A percentile compares a stretch with the other conserved stretches of the same genome.
phyloP scores from a whole-genome alignment of 805 yeast genomes.

The Yamadazyma takamatsuzukensis region DNA sequence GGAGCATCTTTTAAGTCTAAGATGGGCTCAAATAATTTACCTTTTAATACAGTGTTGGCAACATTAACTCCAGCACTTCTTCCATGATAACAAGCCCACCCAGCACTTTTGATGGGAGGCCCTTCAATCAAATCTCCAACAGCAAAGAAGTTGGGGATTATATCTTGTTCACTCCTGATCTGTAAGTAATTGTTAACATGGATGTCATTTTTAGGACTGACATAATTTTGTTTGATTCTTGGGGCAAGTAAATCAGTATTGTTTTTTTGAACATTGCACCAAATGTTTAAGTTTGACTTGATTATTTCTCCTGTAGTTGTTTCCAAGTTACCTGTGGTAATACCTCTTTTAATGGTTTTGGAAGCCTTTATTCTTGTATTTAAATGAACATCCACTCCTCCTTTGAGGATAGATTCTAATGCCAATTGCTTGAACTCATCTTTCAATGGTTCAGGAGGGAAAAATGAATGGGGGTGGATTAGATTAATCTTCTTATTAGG shows the following conservation, averaged over 20 bases:
- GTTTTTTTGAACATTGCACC: constrained; percentile 34
- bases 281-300: constrained; percentile 27
- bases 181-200: constrained; percentile 36
- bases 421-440: constrained; percentile 24
- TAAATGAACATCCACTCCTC: constrained; percentile 26
- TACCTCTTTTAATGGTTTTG: constrained; percentile 13
- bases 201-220: constrained; percentile 26
- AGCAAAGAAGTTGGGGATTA: constrained; percentile 26
- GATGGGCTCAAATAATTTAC: constrained; percentile 28
- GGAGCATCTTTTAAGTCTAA: constrained; percentile 33
- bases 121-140: constrained; percentile 39
- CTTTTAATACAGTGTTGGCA: constrained; percentile 24
- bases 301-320: constrained; percentile 26
- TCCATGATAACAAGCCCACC: constrained; percentile 45
- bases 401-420: constrained; percentile 21
- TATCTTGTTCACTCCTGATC: constrained; percentile 16
- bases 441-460: constrained; percentile 37
- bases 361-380: constrained; percentile 26
- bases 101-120: constrained; percentile 41
- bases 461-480: constrained; percentile 33
- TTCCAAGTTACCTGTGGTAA: constrained; percentile 21
- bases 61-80: constrained; percentile 37
- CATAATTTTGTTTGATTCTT: constrained; percentile 17
- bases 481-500: constrained; percentile 33
- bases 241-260: constrained; percentile 26